Percentiles rank a stretch among this genome's conserved stretches.
Evolutionary conservation across 2,329 filamentous ascomycete genomes (phyloP).

Genomic region (Tolypocladium amazonense): DNA sequence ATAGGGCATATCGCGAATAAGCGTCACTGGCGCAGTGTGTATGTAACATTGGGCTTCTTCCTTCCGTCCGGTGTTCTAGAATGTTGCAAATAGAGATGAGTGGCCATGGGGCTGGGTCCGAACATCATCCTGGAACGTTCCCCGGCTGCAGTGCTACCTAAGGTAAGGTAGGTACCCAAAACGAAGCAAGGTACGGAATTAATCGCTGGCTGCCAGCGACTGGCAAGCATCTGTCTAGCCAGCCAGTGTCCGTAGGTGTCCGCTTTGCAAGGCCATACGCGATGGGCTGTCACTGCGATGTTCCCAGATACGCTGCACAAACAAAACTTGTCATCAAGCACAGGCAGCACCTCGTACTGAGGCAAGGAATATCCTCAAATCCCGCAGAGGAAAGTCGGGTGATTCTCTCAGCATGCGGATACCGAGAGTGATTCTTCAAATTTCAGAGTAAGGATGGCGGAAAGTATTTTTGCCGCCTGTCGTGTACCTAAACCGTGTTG

Average conservation of each 20-base stretch:
- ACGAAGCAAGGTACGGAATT: not conserved
- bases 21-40: too few species aligned
- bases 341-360: not conserved
- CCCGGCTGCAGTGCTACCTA: not conserved
- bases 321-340: not conserved
- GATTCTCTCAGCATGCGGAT: not conserved
- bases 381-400: not conserved
- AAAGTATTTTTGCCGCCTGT: not conserved
- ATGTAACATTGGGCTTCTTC: not conserved
- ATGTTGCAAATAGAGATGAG: not conserved
- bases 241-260: not conserved
- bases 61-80: not conserved
- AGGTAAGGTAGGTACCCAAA: too few species aligned
- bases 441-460: not conserved
- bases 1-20: not conserved
- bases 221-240: not conserved
- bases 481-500: not conserved
- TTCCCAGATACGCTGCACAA: not conserved
- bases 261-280: not conserved
- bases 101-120: not conserved
- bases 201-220: not conserved
- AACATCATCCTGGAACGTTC: not conserved
- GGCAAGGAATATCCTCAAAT: not conserved
- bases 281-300: not conserved
- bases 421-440: not conserved